Conservation (phyloP, 163 green algal species). For the Prototheca stagnorum region DNA sequence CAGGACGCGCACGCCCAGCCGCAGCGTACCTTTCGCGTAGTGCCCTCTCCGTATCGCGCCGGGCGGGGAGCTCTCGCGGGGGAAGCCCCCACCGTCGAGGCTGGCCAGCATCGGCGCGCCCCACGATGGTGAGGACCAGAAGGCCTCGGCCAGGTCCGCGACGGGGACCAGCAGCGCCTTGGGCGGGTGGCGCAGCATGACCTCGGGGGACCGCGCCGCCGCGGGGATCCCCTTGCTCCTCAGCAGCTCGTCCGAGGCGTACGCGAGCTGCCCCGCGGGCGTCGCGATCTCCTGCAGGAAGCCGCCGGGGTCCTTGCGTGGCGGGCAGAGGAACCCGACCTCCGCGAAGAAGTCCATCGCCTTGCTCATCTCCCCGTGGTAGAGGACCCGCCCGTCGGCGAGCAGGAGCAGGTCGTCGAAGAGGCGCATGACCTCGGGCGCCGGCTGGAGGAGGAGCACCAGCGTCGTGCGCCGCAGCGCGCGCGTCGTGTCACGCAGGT, state of each 20-base stretch:
- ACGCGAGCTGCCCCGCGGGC: constrained; percentile 19
- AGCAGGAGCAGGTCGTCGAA: constrained; percentile 58
- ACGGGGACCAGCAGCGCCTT: constrained; percentile 28
- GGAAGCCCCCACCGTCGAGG: not conserved
- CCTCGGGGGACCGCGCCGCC: not conserved
- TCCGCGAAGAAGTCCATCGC: constrained; percentile 35
- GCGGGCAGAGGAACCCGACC: constrained; percentile 34
- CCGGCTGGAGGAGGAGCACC: constrained; percentile 41
- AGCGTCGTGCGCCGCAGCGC: constrained; percentile 17
- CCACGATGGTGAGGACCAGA: constrained; percentile 28
- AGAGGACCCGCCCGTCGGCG: constrained; percentile 44
- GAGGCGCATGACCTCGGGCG: constrained; percentile 38
- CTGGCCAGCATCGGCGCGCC: not conserved
- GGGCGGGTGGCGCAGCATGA: constrained; percentile 3
- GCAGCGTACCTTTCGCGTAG: constrained; percentile 28
- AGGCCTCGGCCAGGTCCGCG: constrained; percentile 32
- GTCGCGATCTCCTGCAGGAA: constrained; percentile 49
- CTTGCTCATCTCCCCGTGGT: constrained; percentile 33
- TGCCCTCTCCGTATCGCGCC: not conserved
- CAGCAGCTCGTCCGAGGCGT: constrained; percentile 14
- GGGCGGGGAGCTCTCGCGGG: not conserved
- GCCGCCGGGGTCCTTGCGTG: constrained; percentile 26
- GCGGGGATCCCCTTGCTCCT: constrained; percentile 1
- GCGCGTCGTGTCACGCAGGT: constrained; percentile 13
- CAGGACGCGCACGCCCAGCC: constrained; percentile 6